phyloP scores from a whole-genome alignment of 176 grass and related monocot genomes.

The Carex cristatella region DNA sequence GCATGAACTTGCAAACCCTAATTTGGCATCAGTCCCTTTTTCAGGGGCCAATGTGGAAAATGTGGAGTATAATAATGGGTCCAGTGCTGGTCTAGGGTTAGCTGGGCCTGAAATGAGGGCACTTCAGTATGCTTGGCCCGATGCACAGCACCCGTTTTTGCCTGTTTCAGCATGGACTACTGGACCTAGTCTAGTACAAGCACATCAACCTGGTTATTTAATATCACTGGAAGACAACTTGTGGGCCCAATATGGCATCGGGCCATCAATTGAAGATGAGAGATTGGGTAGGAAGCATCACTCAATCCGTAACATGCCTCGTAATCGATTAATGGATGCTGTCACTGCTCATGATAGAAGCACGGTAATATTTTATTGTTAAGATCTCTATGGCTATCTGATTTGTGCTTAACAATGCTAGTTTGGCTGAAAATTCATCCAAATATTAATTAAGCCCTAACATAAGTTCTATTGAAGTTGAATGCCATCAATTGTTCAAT shows the following conservation, averaged over 20 bases:
- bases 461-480: background rate
- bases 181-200: conserved; percentile 46
- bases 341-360: conserved; percentile 96
- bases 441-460: background rate
- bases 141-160: background rate
- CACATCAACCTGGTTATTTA: conserved; percentile 67
- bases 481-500: background rate
- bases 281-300: conserved; percentile 40
- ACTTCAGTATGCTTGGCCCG: background rate
- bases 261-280: conserved; percentile 37
- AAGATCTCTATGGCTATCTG: background rate
- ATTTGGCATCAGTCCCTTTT: background rate
- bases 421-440: background rate
- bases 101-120: background rate
- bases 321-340: conserved; percentile 91
- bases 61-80: conserved; percentile 12
- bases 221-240: conserved; percentile 43
- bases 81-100: background rate
- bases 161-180: conserved; percentile 48
- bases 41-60: conserved; percentile 17
- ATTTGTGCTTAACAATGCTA: background rate
- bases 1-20: background rate
- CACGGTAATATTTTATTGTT: conserved; percentile 47
- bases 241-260: conserved; percentile 27
- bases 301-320: conserved; percentile 72